phyloP scores from a whole-genome alignment of 164 flowering plant genomes.

The Chimonanthus salicifolius region DNA sequence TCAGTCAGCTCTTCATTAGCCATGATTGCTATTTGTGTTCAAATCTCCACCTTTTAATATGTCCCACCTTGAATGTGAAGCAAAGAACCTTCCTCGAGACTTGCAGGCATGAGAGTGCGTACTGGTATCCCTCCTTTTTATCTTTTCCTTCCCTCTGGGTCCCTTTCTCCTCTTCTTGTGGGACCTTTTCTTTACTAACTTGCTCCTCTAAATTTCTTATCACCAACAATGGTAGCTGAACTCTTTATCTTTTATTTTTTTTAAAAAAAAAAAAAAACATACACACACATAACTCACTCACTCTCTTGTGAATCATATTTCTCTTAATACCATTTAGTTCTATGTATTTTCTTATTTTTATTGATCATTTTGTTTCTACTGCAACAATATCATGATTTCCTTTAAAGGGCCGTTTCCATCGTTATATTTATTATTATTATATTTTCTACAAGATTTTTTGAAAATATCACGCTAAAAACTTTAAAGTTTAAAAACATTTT shows the following conservation, averaged over 20 bases:
- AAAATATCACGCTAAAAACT: too few species aligned
- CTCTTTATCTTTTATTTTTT: slow-evolving; percentile 11
- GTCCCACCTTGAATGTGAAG: slow-evolving; percentile 15
- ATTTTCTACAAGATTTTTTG: too few species aligned
- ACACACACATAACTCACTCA: too few species aligned
- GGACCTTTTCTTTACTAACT: slow-evolving; percentile 17
- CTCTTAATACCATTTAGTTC: too few species aligned
- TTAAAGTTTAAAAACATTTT: too few species aligned
- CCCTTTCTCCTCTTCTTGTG: slow-evolving; percentile 11
- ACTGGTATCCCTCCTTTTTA: slow-evolving; percentile 16
- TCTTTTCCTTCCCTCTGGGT: slow-evolving; percentile 7
- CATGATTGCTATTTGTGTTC: background rate
- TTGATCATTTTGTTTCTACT: too few species aligned
- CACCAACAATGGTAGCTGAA: slow-evolving; percentile 19
- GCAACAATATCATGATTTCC: too few species aligned
- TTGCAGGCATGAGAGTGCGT: slow-evolving; percentile 52
- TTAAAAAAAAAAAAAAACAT: slow-evolving; percentile 3
- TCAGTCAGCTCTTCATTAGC: background rate
- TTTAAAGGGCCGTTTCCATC: too few species aligned
- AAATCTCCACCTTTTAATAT: slow-evolving; percentile 14
- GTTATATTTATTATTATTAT: too few species aligned
- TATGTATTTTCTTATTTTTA: too few species aligned
- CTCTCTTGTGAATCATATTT: too few species aligned
- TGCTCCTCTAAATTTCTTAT: slow-evolving; percentile 18
- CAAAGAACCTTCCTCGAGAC: slow-evolving; percentile 67